A percentile compares a stretch with the other conserved stretches of the same genome.
phyloP scores from a whole-genome alignment of 805 yeast species.

The Metschnikowia sp. region DNA sequence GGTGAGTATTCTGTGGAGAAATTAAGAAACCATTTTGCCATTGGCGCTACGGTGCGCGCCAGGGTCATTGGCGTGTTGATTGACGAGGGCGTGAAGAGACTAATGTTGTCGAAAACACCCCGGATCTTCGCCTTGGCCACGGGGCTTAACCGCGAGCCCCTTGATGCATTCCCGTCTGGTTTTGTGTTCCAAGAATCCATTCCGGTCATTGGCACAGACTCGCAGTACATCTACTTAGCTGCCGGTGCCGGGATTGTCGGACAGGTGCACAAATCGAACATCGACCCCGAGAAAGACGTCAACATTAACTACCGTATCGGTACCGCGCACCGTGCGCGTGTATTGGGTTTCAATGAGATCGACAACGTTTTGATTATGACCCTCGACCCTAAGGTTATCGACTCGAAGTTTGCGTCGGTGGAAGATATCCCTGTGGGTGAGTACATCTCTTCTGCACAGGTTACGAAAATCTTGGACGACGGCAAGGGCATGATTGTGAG shows the following conservation, averaged over 20 bases:
- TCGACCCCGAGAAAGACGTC: slow-evolving; percentile 46
- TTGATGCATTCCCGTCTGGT: slow-evolving; percentile 79
- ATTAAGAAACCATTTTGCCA: slow-evolving; percentile 58
- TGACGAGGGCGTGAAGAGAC: slow-evolving; percentile 49
- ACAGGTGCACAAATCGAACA: slow-evolving; percentile 73
- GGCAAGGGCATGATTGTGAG: slow-evolving; percentile 63
- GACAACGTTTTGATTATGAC: slow-evolving; percentile 71
- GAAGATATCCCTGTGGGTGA: slow-evolving; percentile 79
- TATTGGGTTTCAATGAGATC: slow-evolving; percentile 61
- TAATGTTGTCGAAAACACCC: slow-evolving; percentile 62
- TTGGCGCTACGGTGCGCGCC: slow-evolving; percentile 67
- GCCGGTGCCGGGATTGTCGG: slow-evolving; percentile 58
- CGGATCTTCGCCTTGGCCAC: slow-evolving; percentile 42
- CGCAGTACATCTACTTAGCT: slow-evolving; percentile 53
- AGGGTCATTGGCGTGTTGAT: slow-evolving; percentile 60
- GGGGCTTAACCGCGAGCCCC: slow-evolving; percentile 19
- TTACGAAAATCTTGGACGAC: slow-evolving; percentile 54
- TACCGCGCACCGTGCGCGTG: slow-evolving; percentile 71
- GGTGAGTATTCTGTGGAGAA: slow-evolving; percentile 45
- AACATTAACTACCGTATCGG: slow-evolving; percentile 56
- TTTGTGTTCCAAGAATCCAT: slow-evolving; percentile 55
- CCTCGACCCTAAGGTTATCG: slow-evolving; percentile 60
- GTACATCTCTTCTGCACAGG: slow-evolving; percentile 48
- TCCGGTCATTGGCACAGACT: slow-evolving; percentile 57
- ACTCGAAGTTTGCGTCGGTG: slow-evolving; percentile 61